A percentile compares a stretch with the other conserved stretches of the same genome.
These are phyloP conservation scores for Jamesozyma piceae DNA, from an alignment of 805 yeast species.

Conservation along the genomic window DNA sequence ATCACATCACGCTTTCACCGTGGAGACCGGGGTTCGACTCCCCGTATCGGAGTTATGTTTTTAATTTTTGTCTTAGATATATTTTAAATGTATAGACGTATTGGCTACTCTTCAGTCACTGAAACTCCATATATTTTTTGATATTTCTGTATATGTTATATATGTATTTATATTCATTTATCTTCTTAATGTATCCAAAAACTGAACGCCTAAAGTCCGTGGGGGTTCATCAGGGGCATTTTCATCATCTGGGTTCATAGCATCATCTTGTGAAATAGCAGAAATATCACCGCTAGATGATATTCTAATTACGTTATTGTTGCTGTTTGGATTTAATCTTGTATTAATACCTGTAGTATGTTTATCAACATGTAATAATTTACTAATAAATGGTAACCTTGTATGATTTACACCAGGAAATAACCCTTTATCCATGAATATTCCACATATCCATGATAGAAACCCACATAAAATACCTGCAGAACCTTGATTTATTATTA, in stretches of 20 bases:
- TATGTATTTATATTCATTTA: slow-evolving; percentile 11
- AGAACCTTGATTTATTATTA: slow-evolving; percentile 38
- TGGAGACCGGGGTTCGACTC: slow-evolving; percentile 9
- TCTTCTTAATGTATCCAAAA: slow-evolving; percentile 49
- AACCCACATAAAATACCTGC: slow-evolving; percentile 33
- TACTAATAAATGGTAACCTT: slow-evolving; percentile 27
- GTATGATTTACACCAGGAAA: slow-evolving; percentile 35
- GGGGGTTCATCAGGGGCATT: slow-evolving; percentile 50
- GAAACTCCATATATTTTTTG: not conserved
- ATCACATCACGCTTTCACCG: slow-evolving; percentile 13
- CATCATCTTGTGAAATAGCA: not conserved
- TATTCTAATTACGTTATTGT: not conserved
- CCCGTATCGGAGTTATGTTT: slow-evolving; percentile 8
- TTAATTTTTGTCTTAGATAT: not conserved
- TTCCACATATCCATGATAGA: slow-evolving; percentile 37
- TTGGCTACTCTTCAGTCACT: too few relatives aligned
- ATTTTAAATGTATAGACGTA: too few relatives aligned
- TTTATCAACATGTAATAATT: slow-evolving; percentile 23
- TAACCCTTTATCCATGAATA: slow-evolving; percentile 35
- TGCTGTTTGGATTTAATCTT: not conserved
- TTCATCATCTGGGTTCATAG: slow-evolving; percentile 15
- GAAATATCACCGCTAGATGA: not conserved
- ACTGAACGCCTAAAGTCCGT: slow-evolving; percentile 51
- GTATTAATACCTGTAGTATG: not conserved
- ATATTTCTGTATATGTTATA: not conserved